phyloP scores from a whole-genome alignment of 2,329 filamentous ascomycete species.

The Coniella vitis region DNA sequence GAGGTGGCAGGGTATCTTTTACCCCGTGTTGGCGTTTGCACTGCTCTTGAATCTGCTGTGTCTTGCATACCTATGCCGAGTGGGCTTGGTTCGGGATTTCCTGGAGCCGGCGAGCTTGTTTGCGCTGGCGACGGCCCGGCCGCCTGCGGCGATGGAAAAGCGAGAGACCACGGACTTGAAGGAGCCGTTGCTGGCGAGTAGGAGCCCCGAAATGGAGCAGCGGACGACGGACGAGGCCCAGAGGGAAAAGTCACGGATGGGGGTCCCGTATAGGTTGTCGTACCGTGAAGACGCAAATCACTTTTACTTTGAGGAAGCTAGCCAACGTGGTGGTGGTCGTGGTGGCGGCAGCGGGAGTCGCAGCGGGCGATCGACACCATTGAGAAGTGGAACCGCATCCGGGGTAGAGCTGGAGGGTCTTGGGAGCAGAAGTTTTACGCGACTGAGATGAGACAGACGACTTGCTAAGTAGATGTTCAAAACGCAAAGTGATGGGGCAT shows the following conservation, averaged over 20 bases:
- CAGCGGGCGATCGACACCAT: neutral
- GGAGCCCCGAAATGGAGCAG: conserved; percentile 8
- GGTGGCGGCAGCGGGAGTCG: conserved; percentile 11
- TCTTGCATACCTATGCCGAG: conserved; percentile 49
- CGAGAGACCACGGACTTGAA: conserved; percentile 26
- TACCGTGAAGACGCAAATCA: conserved; percentile 33
- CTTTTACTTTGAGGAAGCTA: conserved; percentile 36
- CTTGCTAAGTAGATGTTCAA: no score
- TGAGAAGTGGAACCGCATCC: neutral
- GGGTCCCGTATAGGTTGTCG: conserved; percentile 35
- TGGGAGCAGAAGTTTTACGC: neutral
- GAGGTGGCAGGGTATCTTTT: conserved; percentile 59
- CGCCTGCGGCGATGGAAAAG: conserved; percentile 20
- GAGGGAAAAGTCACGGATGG: conserved; percentile 25
- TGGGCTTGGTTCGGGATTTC: conserved; percentile 67
- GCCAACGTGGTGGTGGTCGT: no score
- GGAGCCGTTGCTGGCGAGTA: conserved; percentile 34
- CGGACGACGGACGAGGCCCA: neutral
- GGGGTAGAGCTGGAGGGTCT: neutral
- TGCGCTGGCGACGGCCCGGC: conserved; percentile 58
- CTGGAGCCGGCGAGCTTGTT: conserved; percentile 74
- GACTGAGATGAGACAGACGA: no score
- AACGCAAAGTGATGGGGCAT: no score
- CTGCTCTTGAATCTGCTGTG: conserved; percentile 63
- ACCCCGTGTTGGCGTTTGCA: conserved; percentile 56